Evolutionary conservation across 2,329 filamentous ascomycete species (phyloP).

Genomic region (Plectosphaerella cucumerina): DNA sequence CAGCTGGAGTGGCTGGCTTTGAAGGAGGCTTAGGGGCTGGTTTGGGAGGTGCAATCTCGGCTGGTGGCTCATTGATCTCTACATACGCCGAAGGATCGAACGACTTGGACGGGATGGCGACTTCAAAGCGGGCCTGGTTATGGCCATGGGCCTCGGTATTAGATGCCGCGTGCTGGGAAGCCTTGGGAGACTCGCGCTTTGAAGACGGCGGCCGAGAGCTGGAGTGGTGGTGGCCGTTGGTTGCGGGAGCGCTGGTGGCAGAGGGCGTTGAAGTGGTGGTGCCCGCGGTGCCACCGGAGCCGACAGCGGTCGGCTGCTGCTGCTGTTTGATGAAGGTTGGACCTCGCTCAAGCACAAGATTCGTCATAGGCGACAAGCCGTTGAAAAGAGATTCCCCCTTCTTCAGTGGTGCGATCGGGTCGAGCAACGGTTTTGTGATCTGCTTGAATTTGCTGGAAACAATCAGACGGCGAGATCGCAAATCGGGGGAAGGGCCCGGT

Average conservation of each 20-base stretch:
- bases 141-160: conserved; percentile 25
- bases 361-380: conserved; percentile 46
- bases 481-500: background rate
- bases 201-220: background rate
- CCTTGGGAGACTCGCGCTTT: conserved; percentile 5
- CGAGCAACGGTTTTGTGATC: conserved; percentile 29
- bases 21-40: background rate
- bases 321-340: conserved; percentile 34
- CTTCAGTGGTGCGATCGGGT: conserved; percentile 18
- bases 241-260: background rate
- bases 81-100: conserved; percentile 32
- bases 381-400: conserved; percentile 25
- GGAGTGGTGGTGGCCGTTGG: background rate
- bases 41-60: conserved; percentile 7
- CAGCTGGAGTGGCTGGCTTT: background rate
- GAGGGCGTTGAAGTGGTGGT: conserved; percentile 4
- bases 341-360: conserved; percentile 41
- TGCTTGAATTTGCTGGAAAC: conserved; percentile 52
- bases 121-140: conserved; percentile 39
- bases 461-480: background rate
- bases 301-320: conserved; percentile 24
- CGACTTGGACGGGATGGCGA: conserved; percentile 41
- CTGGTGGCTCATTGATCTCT: conserved; percentile 19
- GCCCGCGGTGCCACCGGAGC: background rate
- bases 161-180: conserved; percentile 7